Percentiles rank a stretch among this genome's conserved stretches.
These are phyloP conservation scores for Paramecium sexaurelia DNA, from an alignment of 73 alveolate genomes.

Conservation along the genomic window DNA sequence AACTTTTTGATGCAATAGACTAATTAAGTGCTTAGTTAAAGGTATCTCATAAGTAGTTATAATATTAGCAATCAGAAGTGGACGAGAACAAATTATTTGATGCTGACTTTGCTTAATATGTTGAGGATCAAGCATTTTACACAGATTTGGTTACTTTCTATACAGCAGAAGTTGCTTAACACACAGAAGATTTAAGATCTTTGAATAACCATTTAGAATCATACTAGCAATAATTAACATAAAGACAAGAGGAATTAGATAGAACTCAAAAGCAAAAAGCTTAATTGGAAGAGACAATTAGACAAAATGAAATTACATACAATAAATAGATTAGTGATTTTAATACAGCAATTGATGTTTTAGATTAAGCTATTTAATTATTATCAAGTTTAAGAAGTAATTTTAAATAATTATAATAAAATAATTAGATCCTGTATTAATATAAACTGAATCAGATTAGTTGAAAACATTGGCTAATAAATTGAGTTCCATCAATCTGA, in stretches of 20 bases:
- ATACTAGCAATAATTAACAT: background rate
- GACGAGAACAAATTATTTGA: conserved; percentile 38
- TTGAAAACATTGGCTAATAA: background rate
- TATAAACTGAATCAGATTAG: conserved; percentile 14
- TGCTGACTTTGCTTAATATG: conserved; percentile 26
- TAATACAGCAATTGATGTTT: conserved; percentile 55
- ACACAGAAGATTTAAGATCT: conserved; percentile 14
- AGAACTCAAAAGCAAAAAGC: conserved; percentile 25
- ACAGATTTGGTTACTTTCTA: conserved; percentile 38
- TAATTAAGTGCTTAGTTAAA: background rate
- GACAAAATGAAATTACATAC: conserved; percentile 47
- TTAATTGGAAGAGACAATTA: conserved; percentile 8
- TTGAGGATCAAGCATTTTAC: background rate
- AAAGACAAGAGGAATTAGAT: conserved; percentile 37
- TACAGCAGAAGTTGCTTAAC: conserved; percentile 43
- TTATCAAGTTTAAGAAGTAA: background rate
- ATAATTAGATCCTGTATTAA: conserved; percentile 6
- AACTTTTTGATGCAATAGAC: conserved; percentile 46
- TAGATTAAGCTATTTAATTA: conserved; percentile 39
- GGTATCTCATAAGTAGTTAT: background rate
- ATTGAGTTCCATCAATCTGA: background rate
- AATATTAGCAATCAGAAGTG: background rate
- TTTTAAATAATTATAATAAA: background rate
- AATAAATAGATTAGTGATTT: background rate
- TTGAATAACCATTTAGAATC: background rate